These are phyloP conservation scores for Coemansia sp. DNA, from an alignment of 192 early-diverging fungal species.

Conservation along the genomic window DNA sequence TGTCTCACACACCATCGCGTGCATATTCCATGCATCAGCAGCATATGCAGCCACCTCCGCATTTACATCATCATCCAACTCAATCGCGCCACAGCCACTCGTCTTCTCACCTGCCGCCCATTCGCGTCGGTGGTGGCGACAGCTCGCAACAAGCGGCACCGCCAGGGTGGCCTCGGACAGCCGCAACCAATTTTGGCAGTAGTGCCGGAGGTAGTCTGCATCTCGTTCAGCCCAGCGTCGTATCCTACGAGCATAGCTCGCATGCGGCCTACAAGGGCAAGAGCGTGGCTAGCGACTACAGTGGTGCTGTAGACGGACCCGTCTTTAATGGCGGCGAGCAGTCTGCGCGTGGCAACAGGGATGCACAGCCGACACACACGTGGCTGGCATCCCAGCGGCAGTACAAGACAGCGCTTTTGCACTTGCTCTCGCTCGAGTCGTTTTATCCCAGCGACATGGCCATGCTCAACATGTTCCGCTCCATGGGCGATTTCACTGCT, in stretches of 20 bases:
- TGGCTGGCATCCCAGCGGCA: conserved; percentile 38
- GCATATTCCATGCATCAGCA: conserved; percentile 1
- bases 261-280: conserved; percentile 16
- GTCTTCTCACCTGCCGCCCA: conserved; percentile 21
- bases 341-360: conserved; percentile 3
- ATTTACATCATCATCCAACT: conserved; percentile 15
- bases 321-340: background rate
- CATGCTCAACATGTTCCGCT: conserved; percentile 47
- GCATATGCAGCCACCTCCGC: conserved; percentile 10
- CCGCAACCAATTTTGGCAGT: background rate
- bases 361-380: conserved; percentile 31
- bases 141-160: background rate
- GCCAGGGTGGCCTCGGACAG: background rate
- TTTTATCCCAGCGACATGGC: conserved; percentile 53
- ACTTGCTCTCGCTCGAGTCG: conserved; percentile 49
- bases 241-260: background rate
- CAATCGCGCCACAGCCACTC: conserved; percentile 6
- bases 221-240: conserved; percentile 15
- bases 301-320: background rate
- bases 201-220: conserved; percentile 4
- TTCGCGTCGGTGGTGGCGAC: conserved; percentile 9
- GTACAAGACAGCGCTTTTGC: conserved; percentile 44
- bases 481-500: conserved; percentile 32
- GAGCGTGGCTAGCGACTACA: background rate
- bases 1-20: background rate